These are phyloP conservation scores for Colletotrichum endophyticum DNA, from an alignment of 2,329 filamentous ascomycete species.

Conservation along the genomic window DNA sequence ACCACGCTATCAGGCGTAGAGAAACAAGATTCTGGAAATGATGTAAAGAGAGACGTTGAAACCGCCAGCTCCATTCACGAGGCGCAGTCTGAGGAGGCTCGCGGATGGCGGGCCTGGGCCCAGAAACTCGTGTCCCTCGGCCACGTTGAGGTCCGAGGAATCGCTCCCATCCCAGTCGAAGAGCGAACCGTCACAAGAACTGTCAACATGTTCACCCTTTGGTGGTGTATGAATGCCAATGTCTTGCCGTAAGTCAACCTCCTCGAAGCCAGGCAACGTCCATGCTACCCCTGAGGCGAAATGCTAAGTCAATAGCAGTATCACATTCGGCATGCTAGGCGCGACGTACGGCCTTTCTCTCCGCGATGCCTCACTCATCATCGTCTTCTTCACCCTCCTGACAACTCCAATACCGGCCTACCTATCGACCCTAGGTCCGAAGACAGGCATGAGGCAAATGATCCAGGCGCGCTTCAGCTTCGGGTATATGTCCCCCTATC, in stretches of 20 bases:
- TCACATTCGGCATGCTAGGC: conserved; percentile 48
- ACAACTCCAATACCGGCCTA: conserved; percentile 42
- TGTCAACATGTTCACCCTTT: conserved; percentile 34
- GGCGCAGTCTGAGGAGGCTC: background rate
- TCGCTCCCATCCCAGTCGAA: conserved; percentile 32
- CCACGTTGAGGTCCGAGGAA: conserved; percentile 32
- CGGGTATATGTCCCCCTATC: conserved; percentile 17
- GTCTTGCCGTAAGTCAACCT: conserved; percentile 30
- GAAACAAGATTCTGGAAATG: background rate
- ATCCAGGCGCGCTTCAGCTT: conserved; percentile 47
- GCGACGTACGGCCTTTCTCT: conserved; percentile 47
- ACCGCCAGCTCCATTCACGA: background rate
- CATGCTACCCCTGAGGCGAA: background rate
- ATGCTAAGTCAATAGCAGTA: conserved; percentile 27
- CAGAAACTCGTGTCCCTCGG: background rate
- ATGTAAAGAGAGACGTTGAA: background rate
- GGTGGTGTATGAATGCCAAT: conserved; percentile 35
- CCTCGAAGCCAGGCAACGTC: no score
- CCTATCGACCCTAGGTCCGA: conserved; percentile 45
- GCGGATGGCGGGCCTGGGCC: background rate
- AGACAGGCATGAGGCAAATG: conserved; percentile 52
- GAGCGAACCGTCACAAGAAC: conserved; percentile 33
- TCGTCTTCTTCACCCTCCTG: conserved; percentile 50
- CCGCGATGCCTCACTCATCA: conserved; percentile 46
- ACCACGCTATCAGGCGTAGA: background rate